Evolutionary conservation across 1,284 basidiomycete genomes (phyloP), one percentile per base, ranked within the genome.

Genomic region (Cryptococcus jaspeensis): DNA sequence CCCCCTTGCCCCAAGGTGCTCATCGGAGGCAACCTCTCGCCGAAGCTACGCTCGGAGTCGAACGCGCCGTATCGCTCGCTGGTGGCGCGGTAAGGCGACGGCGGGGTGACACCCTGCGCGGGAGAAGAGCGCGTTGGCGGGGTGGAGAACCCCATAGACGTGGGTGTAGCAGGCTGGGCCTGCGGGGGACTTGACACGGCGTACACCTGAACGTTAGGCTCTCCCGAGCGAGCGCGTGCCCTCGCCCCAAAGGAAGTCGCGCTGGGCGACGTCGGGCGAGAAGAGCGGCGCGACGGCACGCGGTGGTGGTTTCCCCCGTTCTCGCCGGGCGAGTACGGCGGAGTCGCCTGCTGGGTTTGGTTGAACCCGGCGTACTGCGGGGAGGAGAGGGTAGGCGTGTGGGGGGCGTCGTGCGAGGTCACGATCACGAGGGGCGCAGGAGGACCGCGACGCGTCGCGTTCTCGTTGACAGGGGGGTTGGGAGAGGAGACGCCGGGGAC

Each of bases 61-160:
- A 9, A 18, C 47, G 5, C 20, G 15, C 20, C 20, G 25, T 66
- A 60, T 41, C 59, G 53, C 15, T 55, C 51, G 45, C 55, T 61
- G 28, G 69, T 69, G 0, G 67, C 63, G 18, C 67, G 60, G 46
- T 70, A 72, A 25, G 70, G 70, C 11, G 69, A 71, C 11, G 67
- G 67, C 6, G 70, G 70, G 12, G 70, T 65, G 1, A 64, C 61
- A 5, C 61, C 64, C 12, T 61, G 57, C 11, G 53, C 25, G 61
- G 65, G 12, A 64, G 63, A 22, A 62, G 60, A 7, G 51, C 47
- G n/a, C 56, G 36, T n/a, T 49, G 53, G 49, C 46, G 42, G 23
- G 39, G 48, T 22, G 42, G 42, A 51, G 42, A 45, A 48, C 35
- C 41, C 55, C 37, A n/a, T 25, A 1, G 43, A 22, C 15, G 50